A percentile compares a stretch with the other conserved stretches of the same genome.
These are phyloP conservation scores for Dacryopinax spathularia DNA, from an alignment of 768 basidiomycete species.

Conservation along the genomic window DNA sequence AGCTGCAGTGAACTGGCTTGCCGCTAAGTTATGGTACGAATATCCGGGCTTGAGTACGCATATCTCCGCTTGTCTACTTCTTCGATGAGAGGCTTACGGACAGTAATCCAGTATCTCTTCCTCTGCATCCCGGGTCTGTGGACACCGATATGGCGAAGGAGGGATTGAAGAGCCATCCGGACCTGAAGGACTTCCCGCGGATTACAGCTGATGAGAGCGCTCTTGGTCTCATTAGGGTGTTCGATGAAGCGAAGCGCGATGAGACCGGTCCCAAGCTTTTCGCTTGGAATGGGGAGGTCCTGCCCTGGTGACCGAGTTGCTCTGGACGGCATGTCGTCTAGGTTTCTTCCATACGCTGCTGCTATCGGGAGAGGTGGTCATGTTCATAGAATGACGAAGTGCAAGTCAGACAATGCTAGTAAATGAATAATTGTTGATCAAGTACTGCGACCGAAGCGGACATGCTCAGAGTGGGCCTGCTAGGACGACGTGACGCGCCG, in stretches of 20 bases:
- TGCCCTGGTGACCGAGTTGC: no score
- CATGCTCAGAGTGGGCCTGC: no score
- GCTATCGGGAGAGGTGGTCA: no score
- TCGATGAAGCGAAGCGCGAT: constrained; percentile 1
- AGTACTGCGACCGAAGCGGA: no score
- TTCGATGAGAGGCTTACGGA: not conserved
- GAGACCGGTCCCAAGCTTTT: not conserved
- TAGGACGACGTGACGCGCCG: no score
- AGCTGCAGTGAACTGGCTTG: constrained; percentile 12
- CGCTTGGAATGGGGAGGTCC: not conserved
- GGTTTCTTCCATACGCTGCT: no score
- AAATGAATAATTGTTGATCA: no score
- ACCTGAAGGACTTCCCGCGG: not conserved
- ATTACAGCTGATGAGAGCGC: constrained; percentile 6
- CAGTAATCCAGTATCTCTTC: not conserved
- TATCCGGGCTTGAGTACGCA: not conserved
- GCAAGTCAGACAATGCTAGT: no score
- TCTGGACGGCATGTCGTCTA: no score
- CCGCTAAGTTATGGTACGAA: constrained; percentile 3
- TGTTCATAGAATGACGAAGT: no score
- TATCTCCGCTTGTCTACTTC: not conserved
- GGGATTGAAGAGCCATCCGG: not conserved
- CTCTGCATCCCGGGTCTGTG: constrained; percentile 3
- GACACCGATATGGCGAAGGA: constrained; percentile 3
- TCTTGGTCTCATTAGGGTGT: not conserved